phyloP scores from a whole-genome alignment of 177 flowering plant species.

The Vitis hybrid region DNA sequence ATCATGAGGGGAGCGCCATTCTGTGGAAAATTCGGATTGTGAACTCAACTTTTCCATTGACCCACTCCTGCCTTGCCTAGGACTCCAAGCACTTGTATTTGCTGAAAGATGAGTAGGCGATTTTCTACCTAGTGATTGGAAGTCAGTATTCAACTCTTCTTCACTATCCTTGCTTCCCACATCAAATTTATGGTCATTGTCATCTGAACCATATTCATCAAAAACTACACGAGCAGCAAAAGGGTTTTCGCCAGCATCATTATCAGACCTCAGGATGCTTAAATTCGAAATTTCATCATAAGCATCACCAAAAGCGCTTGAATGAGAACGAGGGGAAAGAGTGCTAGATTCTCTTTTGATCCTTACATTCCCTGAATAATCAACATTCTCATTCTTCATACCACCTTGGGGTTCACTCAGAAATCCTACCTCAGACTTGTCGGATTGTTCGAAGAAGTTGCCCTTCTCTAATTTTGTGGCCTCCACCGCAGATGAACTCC shows the following conservation, averaged over 20 bases:
- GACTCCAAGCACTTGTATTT: conserved; percentile 28
- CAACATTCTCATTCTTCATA: conserved; percentile 19
- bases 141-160: conserved; percentile 19
- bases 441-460: conserved; percentile 19
- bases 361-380: conserved; percentile 22
- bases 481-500: conserved; percentile 27
- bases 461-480: conserved; percentile 14
- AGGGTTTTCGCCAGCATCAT: conserved; percentile 24
- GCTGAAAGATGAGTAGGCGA: conserved; percentile 24
- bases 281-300: conserved; percentile 15
- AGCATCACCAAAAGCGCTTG: conserved; percentile 23
- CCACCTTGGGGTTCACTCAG: conserved; percentile 8
- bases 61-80: conserved; percentile 13
- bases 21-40: conserved; percentile 16
- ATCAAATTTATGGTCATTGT: conserved; percentile 28
- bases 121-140: conserved; percentile 26
- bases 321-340: conserved; percentile 33
- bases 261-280: conserved; percentile 13
- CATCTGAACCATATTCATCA: conserved; percentile 71
- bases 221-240: conserved; percentile 37
- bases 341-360: conserved; percentile 23
- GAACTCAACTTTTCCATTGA: conserved; percentile 11
- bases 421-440: conserved; percentile 24
- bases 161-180: conserved; percentile 19
- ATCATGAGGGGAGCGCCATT: conserved; percentile 16